Evolutionary conservation across 2,329 filamentous ascomycete species (phyloP).

Genomic region (Elsinoe ampelina): DNA sequence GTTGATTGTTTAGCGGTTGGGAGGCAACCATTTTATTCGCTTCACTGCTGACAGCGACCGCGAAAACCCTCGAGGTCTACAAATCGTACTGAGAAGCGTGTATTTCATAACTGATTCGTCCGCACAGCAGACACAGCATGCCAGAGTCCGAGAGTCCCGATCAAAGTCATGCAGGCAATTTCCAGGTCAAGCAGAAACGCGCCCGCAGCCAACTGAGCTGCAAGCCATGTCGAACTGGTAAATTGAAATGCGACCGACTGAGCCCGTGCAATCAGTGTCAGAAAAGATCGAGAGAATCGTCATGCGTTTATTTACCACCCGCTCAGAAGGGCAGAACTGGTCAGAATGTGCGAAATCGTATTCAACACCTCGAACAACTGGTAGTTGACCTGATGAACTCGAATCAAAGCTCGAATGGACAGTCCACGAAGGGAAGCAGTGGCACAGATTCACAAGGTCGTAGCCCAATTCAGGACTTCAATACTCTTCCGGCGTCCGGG

Average conservation of each 20-base stretch:
- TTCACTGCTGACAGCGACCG: neutral
- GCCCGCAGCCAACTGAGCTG: slow-evolving; percentile 11
- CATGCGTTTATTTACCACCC: slow-evolving; percentile 27
- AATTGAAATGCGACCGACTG: slow-evolving; percentile 29
- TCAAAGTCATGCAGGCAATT: no score
- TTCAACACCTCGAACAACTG: slow-evolving; percentile 27
- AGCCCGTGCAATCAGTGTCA: slow-evolving; percentile 31
- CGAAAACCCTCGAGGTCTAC: no score
- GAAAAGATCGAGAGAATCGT: slow-evolving; percentile 25
- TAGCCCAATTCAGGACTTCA: neutral
- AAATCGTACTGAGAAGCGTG: no score
- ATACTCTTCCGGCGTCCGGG: slow-evolving; percentile 15
- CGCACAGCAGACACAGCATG: no score
- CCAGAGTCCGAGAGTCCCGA: no score
- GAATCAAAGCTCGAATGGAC: neutral
- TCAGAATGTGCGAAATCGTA: slow-evolving; percentile 29
- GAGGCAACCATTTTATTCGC: neutral
- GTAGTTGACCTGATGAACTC: slow-evolving; percentile 30
- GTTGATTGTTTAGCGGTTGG: neutral
- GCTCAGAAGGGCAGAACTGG: slow-evolving; percentile 24
- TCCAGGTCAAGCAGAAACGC: no score
- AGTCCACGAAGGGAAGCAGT: neutral
- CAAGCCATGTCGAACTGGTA: slow-evolving; percentile 28
- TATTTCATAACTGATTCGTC: no score
- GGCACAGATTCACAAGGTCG: neutral